phyloP scores from a whole-genome alignment of 2,329 filamentous ascomycete species.

The Monilinia fructicola region DNA sequence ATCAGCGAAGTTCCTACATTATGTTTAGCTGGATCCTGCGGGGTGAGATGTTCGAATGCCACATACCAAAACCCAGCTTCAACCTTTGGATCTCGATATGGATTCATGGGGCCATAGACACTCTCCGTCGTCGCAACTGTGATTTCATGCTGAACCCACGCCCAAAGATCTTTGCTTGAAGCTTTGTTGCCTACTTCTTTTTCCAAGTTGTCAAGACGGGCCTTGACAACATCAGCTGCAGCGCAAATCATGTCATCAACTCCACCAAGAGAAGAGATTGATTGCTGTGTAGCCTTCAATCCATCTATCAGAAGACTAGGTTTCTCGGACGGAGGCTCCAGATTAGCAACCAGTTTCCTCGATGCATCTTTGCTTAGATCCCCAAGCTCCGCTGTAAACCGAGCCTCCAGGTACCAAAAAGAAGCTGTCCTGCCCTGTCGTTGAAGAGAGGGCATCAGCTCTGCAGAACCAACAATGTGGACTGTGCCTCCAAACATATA shows the following conservation, averaged over 20 bases:
- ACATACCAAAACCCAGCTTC: constrained; percentile 16
- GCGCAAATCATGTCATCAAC: constrained; percentile 7
- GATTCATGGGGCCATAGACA: constrained; percentile 6
- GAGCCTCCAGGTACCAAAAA: constrained; percentile 13
- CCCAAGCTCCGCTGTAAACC: neutral
- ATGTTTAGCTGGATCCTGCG: neutral
- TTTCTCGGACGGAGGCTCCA: neutral
- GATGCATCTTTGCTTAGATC: neutral
- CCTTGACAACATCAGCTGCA: neutral
- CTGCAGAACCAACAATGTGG: neutral
- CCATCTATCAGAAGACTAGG: constrained; percentile 4
- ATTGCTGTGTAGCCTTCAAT: constrained; percentile 5
- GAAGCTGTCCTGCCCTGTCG: neutral
- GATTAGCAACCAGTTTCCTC: neutral
- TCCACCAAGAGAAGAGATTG: neutral
- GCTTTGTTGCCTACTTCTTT: neutral
- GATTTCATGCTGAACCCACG: constrained; percentile 18
- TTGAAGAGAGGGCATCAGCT: constrained; percentile 8
- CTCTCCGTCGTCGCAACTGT: constrained; percentile 13
- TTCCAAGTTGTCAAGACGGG: constrained; percentile 2
- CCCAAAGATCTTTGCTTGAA: neutral
- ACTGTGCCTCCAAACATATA: constrained; percentile 9
- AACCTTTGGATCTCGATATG: constrained; percentile 9
- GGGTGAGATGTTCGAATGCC: too few relatives aligned
- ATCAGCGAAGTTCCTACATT: constrained; percentile 12